phyloP scores from a whole-genome alignment of 805 yeast genomes.

The Starmerella cellae region DNA sequence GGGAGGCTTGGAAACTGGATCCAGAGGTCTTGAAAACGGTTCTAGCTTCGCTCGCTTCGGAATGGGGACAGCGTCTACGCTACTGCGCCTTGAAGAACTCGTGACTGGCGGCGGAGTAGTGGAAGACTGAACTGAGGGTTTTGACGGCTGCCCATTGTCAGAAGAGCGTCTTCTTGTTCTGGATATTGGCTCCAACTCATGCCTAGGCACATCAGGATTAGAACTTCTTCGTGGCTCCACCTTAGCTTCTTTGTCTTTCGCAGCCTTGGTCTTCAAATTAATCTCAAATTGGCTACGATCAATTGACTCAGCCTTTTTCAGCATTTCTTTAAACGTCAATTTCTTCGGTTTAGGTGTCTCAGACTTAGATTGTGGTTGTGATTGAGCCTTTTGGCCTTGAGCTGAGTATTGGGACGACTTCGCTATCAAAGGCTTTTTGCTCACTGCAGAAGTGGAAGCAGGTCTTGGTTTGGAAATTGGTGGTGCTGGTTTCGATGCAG shows the following conservation, averaged over 20 bases:
- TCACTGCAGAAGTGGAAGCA: neutral
- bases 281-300: conserved; percentile 38
- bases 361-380: neutral
- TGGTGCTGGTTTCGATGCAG: neutral
- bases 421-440: neutral
- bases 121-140: no score
- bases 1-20: no score
- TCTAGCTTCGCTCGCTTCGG: no score
- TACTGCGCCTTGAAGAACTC: no score
- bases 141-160: no score
- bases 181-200: no score
- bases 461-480: neutral
- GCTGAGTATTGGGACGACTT: neutral
- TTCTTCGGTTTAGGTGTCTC: conserved; percentile 22
- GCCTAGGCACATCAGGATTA: neutral
- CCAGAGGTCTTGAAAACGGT: no score
- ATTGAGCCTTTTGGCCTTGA: neutral
- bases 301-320: conserved; percentile 53
- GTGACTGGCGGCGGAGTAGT: no score
- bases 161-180: no score
- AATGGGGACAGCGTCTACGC: no score
- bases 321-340: conserved; percentile 50
- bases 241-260: no score
- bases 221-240: neutral
- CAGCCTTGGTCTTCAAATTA: conserved; percentile 27